Evolutionary conservation across 2,329 filamentous ascomycete genomes (phyloP), one percentile per base, ranked within the genome.

Genomic region (Lachnellula occidentalis): DNA sequence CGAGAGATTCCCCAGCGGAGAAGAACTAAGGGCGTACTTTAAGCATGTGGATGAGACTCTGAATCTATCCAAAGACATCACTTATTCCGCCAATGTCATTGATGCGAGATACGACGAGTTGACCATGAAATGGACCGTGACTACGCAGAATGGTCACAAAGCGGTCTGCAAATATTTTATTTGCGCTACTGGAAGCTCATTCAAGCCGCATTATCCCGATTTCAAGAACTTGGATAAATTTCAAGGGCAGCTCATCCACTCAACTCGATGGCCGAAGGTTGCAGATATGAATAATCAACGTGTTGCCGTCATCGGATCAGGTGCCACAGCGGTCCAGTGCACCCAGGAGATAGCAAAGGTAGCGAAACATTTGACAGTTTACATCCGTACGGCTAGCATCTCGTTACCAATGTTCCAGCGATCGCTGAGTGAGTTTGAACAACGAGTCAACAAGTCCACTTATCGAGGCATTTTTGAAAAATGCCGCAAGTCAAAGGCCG

Each of bases 21-120:
- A 72, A 22, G 78, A 86, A 45, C 71, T 86, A 1, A 73, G 77
- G 12, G 64, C 66, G 4, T 86, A 86, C 65, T 86, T 86, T 62
- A 75, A 81, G 15, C 78, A 82, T 48, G 76, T 82, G 17, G 81
- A 83, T 51, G 77, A 78, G 54, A 73, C 77, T 4, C 61, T 82
- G 6, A 68, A 74, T 12, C 69, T 86, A 19, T 80, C 76, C 64
- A 83, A 82, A 19, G 58, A 64, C 31, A 41, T 24, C 21, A 21
- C 49, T 1, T 63, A 58, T 17, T 48, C 59, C 5, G 59, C 31
- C 2, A 55, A 54, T 4, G 58, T 64, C 4, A 48, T 17, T 2
- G 45, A 15, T 27, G 59, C 59, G 0, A n/a, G 53, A 17, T 63
- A 58, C 21, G 11, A 61, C 8, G 21, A 19, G 2, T 15, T 5